These are phyloP conservation scores for Trichosporon sp. DNA, from an alignment of 1,284 basidiomycete species.

Conservation along the genomic window DNA sequence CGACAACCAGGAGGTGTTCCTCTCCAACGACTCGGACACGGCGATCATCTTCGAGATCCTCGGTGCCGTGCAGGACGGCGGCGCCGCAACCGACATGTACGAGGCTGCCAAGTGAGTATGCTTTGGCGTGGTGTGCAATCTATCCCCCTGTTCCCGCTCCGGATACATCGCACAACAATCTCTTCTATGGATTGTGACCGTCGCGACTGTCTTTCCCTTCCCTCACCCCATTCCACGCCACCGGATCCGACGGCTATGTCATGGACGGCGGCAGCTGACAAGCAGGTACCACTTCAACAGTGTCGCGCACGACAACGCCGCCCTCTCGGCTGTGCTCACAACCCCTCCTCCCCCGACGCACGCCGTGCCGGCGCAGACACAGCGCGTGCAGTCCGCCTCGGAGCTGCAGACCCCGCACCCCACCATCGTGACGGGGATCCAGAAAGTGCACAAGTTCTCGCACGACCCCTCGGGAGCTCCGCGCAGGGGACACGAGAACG, in stretches of 20 bases:
- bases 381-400: slow-evolving; percentile 16
- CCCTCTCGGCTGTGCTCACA: slow-evolving; percentile 62
- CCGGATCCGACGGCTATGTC: neutral
- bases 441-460: slow-evolving; percentile 72
- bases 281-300: slow-evolving; percentile 83
- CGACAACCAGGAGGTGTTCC: slow-evolving; percentile 94
- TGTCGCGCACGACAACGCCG: slow-evolving; percentile 88
- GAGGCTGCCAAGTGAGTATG: slow-evolving; percentile 69
- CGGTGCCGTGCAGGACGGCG: slow-evolving; percentile 67
- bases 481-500: slow-evolving; percentile 52
- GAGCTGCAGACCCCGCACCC: slow-evolving; percentile 55
- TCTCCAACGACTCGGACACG: slow-evolving; percentile 69
- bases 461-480: slow-evolving; percentile 50
- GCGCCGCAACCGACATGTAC: slow-evolving; percentile 50
- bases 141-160: no score
- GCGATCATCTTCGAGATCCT: slow-evolving; percentile 88
- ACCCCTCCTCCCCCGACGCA: slow-evolving; percentile 36
- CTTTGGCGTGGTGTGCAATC: no score
- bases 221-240: neutral
- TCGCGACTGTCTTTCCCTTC: neutral
- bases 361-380: slow-evolving; percentile 26
- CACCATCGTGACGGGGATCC: slow-evolving; percentile 68
- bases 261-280: neutral
- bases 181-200: no score
- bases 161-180: no score